These are phyloP conservation scores for Komagataella mondaviorum DNA, from an alignment of 805 yeast genomes.

Conservation along the genomic window DNA sequence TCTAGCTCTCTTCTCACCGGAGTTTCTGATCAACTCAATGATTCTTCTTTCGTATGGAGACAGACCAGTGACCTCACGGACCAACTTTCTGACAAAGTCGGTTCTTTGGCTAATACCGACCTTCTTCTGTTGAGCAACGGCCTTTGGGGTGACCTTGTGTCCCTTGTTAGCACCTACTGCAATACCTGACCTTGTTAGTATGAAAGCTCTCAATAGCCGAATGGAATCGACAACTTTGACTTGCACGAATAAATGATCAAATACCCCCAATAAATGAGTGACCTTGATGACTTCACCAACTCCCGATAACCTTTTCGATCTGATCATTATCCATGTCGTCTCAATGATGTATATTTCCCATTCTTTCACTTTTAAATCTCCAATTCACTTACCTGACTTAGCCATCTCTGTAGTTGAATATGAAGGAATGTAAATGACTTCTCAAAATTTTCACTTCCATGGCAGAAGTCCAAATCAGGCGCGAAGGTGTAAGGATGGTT, in stretches of 20 bases:
- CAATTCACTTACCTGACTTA: constrained; percentile 45
- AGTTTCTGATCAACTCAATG: constrained; percentile 98
- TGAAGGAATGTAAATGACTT: constrained; percentile 1
- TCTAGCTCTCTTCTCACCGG: constrained; percentile 99
- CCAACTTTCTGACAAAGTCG: constrained; percentile 85
- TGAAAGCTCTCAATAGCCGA: background rate
- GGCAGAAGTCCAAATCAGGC: background rate
- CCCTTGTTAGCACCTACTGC: constrained; percentile 99
- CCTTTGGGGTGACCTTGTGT: constrained; percentile 83
- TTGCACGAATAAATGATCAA: background rate
- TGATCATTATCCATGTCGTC: background rate
- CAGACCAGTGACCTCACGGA: constrained; percentile 95
- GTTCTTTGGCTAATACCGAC: constrained; percentile 95
- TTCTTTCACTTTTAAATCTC: background rate
- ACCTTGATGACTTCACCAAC: background rate
- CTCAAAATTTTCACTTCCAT: background rate
- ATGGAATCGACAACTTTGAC: background rate
- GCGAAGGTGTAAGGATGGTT: background rate
- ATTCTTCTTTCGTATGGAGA: constrained; percentile 99
- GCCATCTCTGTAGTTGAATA: constrained; percentile 27
- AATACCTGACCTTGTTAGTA: constrained; percentile 46
- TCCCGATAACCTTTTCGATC: background rate
- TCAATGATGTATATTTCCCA: background rate
- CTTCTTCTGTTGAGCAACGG: constrained; percentile 86
- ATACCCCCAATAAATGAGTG: background rate